phyloP scores from a whole-genome alignment of 768 basidiomycete genomes.

The Lentinula aciculospora region DNA sequence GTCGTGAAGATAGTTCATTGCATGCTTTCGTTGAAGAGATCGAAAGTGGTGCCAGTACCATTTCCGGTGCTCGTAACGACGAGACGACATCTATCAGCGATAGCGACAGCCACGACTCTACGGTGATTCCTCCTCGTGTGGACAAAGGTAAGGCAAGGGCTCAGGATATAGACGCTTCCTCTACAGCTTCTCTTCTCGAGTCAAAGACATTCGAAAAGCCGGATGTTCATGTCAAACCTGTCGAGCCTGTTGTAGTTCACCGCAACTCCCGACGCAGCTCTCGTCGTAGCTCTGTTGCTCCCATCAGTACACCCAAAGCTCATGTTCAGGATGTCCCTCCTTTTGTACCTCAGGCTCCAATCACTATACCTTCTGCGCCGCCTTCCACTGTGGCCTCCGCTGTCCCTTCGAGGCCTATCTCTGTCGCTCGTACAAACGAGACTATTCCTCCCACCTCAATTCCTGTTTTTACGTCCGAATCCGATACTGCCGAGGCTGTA shows the following conservation, averaged over 20 bases:
- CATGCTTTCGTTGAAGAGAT: constrained; percentile 65
- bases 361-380: background rate
- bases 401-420: background rate
- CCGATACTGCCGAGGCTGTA: constrained; percentile 9
- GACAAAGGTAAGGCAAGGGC: constrained; percentile 51
- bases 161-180: constrained; percentile 24
- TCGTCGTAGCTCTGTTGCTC: constrained; percentile 5
- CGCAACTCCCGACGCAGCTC: too few relatives aligned
- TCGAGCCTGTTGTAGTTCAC: background rate
- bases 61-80: constrained; percentile 20
- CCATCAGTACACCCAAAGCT: constrained; percentile 30
- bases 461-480: background rate
- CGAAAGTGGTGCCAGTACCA: constrained; percentile 26
- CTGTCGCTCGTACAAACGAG: background rate
- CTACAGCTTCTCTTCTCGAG: constrained; percentile 33
- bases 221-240: constrained; percentile 47
- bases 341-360: background rate
- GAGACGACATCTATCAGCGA: constrained; percentile 21
- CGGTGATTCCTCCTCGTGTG: constrained; percentile 14
- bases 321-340: constrained; percentile 9
- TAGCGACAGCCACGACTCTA: constrained; percentile 27
- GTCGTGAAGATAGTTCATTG: constrained; percentile 28
- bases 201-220: constrained; percentile 47
- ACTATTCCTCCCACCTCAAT: constrained; percentile 3
- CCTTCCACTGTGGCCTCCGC: background rate